Conservation (phyloP, 108 stramenopile species). For the Bacterosira constricta region DNA sequence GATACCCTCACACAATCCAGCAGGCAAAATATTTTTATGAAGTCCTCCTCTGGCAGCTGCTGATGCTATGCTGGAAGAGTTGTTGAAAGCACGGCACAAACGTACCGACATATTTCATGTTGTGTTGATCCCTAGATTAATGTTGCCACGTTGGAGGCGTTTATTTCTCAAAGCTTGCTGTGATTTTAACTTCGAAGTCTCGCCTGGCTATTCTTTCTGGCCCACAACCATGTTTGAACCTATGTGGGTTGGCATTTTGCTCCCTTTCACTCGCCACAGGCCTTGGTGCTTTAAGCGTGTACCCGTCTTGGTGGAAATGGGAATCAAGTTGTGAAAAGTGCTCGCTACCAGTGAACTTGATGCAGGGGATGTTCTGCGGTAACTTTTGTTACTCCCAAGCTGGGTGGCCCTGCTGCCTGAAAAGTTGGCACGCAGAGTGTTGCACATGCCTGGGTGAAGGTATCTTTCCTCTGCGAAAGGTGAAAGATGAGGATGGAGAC, state of each 20-base stretch:
- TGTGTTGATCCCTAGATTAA: slow-evolving; percentile 11
- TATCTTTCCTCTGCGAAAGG: not conserved
- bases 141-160: not conserved
- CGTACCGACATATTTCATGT: slow-evolving; percentile 22
- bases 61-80: slow-evolving; percentile 31
- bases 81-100: slow-evolving; percentile 35
- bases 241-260: slow-evolving; percentile 25
- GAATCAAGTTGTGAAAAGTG: slow-evolving; percentile 10
- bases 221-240: slow-evolving; percentile 35
- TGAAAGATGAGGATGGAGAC: not conserved
- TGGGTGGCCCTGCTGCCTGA: not conserved
- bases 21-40: not conserved
- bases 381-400: slow-evolving; percentile 7
- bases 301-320: slow-evolving; percentile 26
- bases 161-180: slow-evolving; percentile 11
- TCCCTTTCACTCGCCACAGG: slow-evolving; percentile 29
- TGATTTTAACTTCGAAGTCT: slow-evolving; percentile 2
- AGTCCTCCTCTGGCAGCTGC: slow-evolving; percentile 34
- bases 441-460: slow-evolving; percentile 13
- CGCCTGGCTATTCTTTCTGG: slow-evolving; percentile 14
- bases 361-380: slow-evolving; percentile 35
- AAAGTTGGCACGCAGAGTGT: slow-evolving; percentile 17
- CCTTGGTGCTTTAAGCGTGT: slow-evolving; percentile 27
- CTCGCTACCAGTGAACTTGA: not conserved
- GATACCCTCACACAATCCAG: slow-evolving; percentile 12